Evolutionary conservation across 2,329 filamentous ascomycete genomes (phyloP).

Genomic region (Dactylellina drechsleri): DNA sequence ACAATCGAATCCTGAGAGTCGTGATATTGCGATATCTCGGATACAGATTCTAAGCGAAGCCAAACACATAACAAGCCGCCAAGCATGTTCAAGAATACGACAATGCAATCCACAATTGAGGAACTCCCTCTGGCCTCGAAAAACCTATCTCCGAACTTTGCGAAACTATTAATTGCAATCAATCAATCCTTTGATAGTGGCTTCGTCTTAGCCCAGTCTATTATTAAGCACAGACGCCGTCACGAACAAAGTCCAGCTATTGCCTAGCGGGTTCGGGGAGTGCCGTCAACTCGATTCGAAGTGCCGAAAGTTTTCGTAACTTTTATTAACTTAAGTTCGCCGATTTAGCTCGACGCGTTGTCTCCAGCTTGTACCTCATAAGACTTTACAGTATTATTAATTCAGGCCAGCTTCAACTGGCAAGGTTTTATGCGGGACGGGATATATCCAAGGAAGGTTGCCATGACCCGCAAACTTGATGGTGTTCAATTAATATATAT

Average conservation of each 20-base stretch:
- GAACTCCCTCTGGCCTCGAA: slow-evolving; percentile 1
- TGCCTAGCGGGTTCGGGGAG: background rate
- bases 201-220: background rate
- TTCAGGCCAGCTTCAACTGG: background rate
- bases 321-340: too few relatives aligned
- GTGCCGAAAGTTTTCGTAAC: too few relatives aligned
- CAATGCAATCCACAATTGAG: background rate
- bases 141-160: background rate
- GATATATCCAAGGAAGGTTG: slow-evolving; percentile 21
- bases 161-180: too few relatives aligned
- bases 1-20: background rate
- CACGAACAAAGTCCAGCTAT: background rate
- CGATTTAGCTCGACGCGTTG: background rate
- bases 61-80: too few relatives aligned
- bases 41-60: background rate
- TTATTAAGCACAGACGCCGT: slow-evolving; percentile 30
- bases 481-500: slow-evolving; percentile 24
- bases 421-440: slow-evolving; percentile 40
- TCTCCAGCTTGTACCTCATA: background rate
- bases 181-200: too few relatives aligned
- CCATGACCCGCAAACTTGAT: background rate
- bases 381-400: background rate
- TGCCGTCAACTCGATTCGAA: background rate
- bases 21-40: slow-evolving; percentile 9
- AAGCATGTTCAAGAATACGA: slow-evolving; percentile 2